Evolutionary conservation across 306 rosid species (phyloP).

Genomic region (Sindora glabra): DNA sequence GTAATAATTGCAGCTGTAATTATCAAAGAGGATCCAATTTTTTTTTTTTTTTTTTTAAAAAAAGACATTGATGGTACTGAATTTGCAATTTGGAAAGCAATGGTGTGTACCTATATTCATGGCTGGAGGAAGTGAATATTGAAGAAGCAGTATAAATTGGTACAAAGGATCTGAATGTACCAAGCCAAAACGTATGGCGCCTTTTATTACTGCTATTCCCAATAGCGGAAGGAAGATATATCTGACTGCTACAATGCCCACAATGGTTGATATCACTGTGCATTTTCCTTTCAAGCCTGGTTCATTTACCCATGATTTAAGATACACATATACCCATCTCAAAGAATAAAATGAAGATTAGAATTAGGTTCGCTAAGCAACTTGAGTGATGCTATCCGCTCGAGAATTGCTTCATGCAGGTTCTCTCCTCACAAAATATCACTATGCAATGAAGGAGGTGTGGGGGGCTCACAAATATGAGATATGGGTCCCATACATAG

Average conservation of each 20-base stretch:
- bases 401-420: no score
- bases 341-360: neutral
- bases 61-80: neutral
- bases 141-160: slow-evolving; percentile 72
- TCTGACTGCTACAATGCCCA: slow-evolving; percentile 49
- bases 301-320: neutral
- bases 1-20: no score
- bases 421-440: no score
- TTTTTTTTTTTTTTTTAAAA: no score
- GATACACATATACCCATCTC: neutral
- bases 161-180: slow-evolving; percentile 62
- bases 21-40: no score
- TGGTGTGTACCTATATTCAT: slow-evolving; percentile 50
- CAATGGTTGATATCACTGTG: slow-evolving; percentile 26
- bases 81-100: neutral
- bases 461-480: no score
- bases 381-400: no score
- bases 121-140: slow-evolving; percentile 79
- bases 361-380: neutral
- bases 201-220: slow-evolving; percentile 48
- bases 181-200: slow-evolving; percentile 48
- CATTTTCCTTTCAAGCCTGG: slow-evolving; percentile 61
- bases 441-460: no score
- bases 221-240: slow-evolving; percentile 48
- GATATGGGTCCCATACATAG: no score